Conservation (phyloP, 306 rosid genomes). For the Glycine soja region DNA sequence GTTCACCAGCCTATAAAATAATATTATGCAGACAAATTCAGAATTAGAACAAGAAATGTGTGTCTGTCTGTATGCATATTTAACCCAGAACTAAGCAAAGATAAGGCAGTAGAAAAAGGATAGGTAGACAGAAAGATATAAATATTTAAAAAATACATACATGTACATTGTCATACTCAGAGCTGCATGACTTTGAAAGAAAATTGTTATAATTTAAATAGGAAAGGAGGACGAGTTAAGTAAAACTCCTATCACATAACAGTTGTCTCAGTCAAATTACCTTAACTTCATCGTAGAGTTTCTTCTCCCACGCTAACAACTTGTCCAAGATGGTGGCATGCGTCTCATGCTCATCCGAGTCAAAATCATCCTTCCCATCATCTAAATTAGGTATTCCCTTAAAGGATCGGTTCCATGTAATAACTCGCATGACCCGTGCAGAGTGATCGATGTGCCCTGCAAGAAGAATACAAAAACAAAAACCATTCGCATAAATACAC, state of each 20-base stretch:
- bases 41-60: not conserved
- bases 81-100: slow-evolving; percentile 23
- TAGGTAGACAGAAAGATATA: slow-evolving; percentile 11
- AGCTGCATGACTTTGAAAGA: slow-evolving; percentile 20
- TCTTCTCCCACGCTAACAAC: slow-evolving; percentile 97
- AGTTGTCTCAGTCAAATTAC: slow-evolving; percentile 49
- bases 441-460: slow-evolving; percentile 97
- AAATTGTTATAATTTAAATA: slow-evolving; percentile 19
- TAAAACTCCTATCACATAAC: slow-evolving; percentile 4
- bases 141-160: not conserved
- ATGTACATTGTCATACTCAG: not conserved
- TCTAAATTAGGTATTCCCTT: slow-evolving; percentile 64
- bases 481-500: not conserved
- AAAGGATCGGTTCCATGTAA: slow-evolving; percentile 93
- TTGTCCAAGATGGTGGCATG: slow-evolving; percentile 95
- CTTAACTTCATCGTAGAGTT: slow-evolving; percentile 95
- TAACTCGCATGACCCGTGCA: slow-evolving; percentile 89
- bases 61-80: not conserved
- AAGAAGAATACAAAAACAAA: not conserved
- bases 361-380: slow-evolving; percentile 78
- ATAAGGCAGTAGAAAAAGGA: slow-evolving; percentile 8
- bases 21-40: slow-evolving; percentile 37
- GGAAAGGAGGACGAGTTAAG: not conserved
- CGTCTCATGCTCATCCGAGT: slow-evolving; percentile 82
- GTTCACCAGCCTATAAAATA: slow-evolving; percentile 85